A percentile compares a stretch with the other conserved stretches of the same genome.
Conservation (phyloP, 441 rosid genomes). For the Raphanus hybrid region DNA sequence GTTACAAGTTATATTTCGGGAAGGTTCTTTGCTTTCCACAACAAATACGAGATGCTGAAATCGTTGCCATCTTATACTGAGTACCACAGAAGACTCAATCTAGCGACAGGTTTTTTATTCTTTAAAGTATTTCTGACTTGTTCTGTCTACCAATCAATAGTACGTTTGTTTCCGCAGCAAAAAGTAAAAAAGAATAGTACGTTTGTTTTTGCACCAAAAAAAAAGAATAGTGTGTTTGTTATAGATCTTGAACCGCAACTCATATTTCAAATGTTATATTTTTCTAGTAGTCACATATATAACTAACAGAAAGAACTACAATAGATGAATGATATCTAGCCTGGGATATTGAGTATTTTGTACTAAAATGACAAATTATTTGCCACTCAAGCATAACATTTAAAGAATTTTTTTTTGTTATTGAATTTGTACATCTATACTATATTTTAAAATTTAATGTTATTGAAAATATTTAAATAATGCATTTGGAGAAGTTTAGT, state of each 20-base stretch:
- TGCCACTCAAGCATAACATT: background rate
- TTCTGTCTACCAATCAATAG: background rate
- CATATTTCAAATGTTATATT: background rate
- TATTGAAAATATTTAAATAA: background rate
- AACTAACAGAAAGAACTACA: background rate
- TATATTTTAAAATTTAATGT: background rate
- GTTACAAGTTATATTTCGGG: constrained; percentile 1
- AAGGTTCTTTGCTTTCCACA: constrained; percentile 14
- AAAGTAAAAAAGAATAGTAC: background rate
- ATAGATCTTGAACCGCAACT: background rate
- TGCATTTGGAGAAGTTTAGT: background rate
- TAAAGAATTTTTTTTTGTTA: background rate
- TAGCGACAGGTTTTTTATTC: constrained; percentile 18
- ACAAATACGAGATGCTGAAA: constrained; percentile 23
- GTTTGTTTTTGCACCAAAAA: background rate
- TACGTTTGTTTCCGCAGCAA: background rate
- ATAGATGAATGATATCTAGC: background rate
- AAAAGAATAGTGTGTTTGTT: background rate
- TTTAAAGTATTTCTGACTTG: background rate
- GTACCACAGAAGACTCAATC: constrained; percentile 27
- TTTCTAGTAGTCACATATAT: background rate
- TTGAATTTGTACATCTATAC: background rate
- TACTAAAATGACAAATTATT: background rate
- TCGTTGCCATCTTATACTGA: constrained; percentile 27
- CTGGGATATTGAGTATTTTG: background rate